Conservation (phyloP, 352 stramenopile species). For the Phytopythium montanum region DNA sequence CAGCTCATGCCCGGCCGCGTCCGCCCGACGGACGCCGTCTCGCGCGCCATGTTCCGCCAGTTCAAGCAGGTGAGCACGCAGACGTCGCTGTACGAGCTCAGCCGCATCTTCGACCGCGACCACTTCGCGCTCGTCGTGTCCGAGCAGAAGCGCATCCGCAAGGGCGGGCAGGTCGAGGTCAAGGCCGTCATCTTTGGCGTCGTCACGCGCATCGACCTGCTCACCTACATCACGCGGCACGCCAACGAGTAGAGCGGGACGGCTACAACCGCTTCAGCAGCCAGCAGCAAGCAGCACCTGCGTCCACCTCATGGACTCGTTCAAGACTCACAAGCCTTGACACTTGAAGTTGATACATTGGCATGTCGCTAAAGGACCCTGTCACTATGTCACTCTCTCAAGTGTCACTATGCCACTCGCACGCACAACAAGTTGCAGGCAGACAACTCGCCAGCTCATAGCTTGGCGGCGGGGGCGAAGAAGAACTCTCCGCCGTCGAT, state of each 20-base stretch:
- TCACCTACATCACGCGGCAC: constrained; percentile 18
- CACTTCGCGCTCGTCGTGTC: too few species aligned
- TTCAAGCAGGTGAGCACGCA: constrained; percentile 93
- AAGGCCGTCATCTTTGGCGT: constrained; percentile 87
- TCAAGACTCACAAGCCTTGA: background rate
- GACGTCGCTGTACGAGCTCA: constrained; percentile 34
- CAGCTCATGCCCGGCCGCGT: too few species aligned
- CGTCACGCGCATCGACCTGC: too few species aligned
- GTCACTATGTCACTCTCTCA: background rate
- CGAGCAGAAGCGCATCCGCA: constrained; percentile 20
- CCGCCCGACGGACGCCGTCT: too few species aligned
- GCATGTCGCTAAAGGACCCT: too few species aligned
- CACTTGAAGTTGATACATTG: background rate
- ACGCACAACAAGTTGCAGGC: background rate
- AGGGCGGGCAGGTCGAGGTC: constrained; percentile 57
- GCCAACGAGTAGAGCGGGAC: constrained; percentile 28
- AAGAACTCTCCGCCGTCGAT: constrained; percentile 81
- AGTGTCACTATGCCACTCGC: background rate
- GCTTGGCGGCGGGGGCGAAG: constrained; percentile 16
- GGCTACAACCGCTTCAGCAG: too few species aligned
- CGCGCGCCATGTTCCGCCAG: constrained; percentile 89
- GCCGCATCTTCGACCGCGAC: too few species aligned
- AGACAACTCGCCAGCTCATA: background rate
- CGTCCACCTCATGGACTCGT: background rate
- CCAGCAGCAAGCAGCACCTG: background rate